Evolutionary conservation across 805 yeast species (phyloP).

Genomic region (Kluyveromyces aestuarii): DNA sequence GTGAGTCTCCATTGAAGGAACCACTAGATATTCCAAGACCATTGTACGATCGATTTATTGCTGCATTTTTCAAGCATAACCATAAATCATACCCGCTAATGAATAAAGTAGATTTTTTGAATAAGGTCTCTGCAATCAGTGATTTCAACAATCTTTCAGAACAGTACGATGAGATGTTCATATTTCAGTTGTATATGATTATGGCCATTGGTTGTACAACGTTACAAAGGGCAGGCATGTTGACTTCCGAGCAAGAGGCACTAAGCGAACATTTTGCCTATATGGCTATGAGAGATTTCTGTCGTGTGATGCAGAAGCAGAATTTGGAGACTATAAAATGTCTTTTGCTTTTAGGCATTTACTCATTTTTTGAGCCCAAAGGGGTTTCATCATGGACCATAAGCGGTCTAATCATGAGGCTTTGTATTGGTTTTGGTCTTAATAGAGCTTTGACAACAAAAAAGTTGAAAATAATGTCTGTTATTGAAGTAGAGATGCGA

Average conservation of each 20-base stretch:
- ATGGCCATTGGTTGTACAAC: slow-evolving; percentile 49
- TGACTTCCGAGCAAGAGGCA: slow-evolving; percentile 29
- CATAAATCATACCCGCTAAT: slow-evolving; percentile 38
- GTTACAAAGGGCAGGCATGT: slow-evolving; percentile 33
- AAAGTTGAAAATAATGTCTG: slow-evolving; percentile 24
- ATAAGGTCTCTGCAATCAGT: slow-evolving; percentile 24
- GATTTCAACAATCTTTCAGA: slow-evolving; percentile 25
- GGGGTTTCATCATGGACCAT: slow-evolving; percentile 46
- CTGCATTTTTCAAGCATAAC: slow-evolving; percentile 38
- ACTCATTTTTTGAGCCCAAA: slow-evolving; percentile 41
- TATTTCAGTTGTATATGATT: slow-evolving; percentile 43
- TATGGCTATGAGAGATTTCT: slow-evolving; percentile 34
- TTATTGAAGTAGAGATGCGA: slow-evolving; percentile 34
- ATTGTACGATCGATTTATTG: slow-evolving; percentile 30
- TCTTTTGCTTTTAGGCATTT: slow-evolving; percentile 37
- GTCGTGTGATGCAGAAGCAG: slow-evolving; percentile 32
- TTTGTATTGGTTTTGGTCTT: slow-evolving; percentile 38
- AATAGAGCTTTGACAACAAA: slow-evolving; percentile 30
- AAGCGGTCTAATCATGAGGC: slow-evolving; percentile 38
- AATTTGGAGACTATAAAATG: slow-evolving; percentile 34
- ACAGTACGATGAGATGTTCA: slow-evolving; percentile 17
- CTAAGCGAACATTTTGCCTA: slow-evolving; percentile 34
- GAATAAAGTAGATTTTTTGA: slow-evolving; percentile 31
- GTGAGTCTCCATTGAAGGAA: slow-evolving; percentile 19
- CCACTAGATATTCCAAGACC: slow-evolving; percentile 25